Evolutionary conservation across 805 yeast genomes (phyloP).

Genomic region (Ogataea glucozyma): DNA sequence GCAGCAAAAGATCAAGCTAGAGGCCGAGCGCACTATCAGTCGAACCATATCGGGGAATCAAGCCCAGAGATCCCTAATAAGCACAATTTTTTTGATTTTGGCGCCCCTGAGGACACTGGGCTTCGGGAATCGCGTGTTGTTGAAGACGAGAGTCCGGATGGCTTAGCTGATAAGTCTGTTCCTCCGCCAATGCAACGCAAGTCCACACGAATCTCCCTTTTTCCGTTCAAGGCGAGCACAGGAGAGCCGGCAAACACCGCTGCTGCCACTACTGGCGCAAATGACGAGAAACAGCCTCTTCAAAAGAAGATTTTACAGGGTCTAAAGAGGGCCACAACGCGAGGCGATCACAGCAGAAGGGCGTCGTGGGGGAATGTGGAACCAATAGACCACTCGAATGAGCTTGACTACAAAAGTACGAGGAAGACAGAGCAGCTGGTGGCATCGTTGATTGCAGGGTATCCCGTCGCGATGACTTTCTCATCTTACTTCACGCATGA

Average conservation of each 20-base stretch:
- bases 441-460: constrained; percentile 59
- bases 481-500: constrained; percentile 76
- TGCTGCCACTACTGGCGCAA: background rate
- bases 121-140: constrained; percentile 6
- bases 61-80: constrained; percentile 11
- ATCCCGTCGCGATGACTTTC: constrained; percentile 72
- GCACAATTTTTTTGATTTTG: background rate
- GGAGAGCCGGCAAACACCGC: background rate
- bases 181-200: constrained; percentile 11
- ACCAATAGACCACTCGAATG: constrained; percentile 18
- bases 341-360: constrained; percentile 14
- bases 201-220: constrained; percentile 16
- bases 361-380: constrained; percentile 13
- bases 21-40: background rate
- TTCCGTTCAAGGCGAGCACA: constrained; percentile 18
- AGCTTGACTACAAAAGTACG: constrained; percentile 28
- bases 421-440: constrained; percentile 38
- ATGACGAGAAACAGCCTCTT: constrained; percentile 21
- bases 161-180: background rate
- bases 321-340: constrained; percentile 19
- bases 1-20: background rate
- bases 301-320: constrained; percentile 24
- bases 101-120: constrained; percentile 14
- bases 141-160: constrained; percentile 5
- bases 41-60: constrained; percentile 7